These are phyloP conservation scores for Coffea eugenioides DNA, from an alignment of 257 asterid species.

Conservation along the genomic window DNA sequence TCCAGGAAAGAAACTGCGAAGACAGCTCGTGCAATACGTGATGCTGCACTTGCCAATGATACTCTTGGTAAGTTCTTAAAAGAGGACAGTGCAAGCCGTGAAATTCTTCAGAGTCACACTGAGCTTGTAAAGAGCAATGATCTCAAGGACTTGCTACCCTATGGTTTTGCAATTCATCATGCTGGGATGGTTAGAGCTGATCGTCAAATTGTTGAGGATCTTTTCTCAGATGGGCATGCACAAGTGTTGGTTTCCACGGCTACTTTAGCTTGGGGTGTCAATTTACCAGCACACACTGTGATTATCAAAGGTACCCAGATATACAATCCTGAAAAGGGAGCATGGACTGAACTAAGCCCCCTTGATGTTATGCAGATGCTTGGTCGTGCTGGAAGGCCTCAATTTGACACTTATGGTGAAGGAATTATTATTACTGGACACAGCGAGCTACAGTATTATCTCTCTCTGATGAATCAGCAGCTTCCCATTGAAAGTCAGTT, in stretches of 20 bases:
- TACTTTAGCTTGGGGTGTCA: conserved; percentile 51
- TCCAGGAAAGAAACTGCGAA: conserved; percentile 47
- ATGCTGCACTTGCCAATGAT: conserved; percentile 43
- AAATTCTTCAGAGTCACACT: conserved; percentile 38
- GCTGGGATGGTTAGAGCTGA: conserved; percentile 49
- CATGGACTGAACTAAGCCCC: conserved; percentile 46
- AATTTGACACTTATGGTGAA: conserved; percentile 40
- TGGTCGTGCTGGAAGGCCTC: conserved; percentile 57
- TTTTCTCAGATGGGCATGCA: conserved; percentile 36
- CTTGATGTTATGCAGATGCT: conserved; percentile 53
- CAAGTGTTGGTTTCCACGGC: conserved; percentile 50
- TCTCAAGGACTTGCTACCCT: conserved; percentile 41
- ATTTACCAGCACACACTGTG: conserved; percentile 48
- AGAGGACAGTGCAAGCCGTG: conserved; percentile 42
- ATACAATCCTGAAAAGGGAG: conserved; percentile 46
- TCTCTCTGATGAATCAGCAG: conserved; percentile 46
- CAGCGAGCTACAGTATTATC: conserved; percentile 38
- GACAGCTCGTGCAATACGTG: conserved; percentile 47
- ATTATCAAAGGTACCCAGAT: conserved; percentile 48
- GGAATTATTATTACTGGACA: conserved; percentile 45
- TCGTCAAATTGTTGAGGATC: conserved; percentile 39
- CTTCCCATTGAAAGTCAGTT: conserved; percentile 49
- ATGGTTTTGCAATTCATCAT: conserved; percentile 49
- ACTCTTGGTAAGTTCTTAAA: conserved; percentile 41
- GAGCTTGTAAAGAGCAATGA: conserved; percentile 51